A percentile compares a stretch with the other conserved stretches of the same genome.
Conservation (phyloP, 179 eudicot genomes). For the Spergularia azorica region DNA sequence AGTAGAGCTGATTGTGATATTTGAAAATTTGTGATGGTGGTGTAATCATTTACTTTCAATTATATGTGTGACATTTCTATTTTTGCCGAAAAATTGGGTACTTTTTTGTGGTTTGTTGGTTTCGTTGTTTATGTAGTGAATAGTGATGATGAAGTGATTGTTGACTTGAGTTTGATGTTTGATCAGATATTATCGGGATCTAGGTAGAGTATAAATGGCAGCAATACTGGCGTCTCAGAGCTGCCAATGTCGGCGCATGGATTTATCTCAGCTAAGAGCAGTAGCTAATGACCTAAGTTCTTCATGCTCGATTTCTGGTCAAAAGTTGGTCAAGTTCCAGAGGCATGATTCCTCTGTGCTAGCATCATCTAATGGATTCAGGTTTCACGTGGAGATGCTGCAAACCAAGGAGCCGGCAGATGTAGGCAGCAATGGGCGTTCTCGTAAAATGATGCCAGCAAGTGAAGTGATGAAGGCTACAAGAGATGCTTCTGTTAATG, state of each 20-base stretch:
- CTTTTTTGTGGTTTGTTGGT: background rate
- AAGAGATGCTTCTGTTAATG: slow-evolving; percentile 29
- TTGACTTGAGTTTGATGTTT: slow-evolving; percentile 16
- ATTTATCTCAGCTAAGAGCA: slow-evolving; percentile 45
- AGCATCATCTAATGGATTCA: slow-evolving; percentile 21
- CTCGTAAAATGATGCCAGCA: slow-evolving; percentile 66
- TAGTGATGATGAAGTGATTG: background rate
- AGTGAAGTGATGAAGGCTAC: slow-evolving; percentile 57
- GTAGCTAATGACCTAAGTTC: slow-evolving; percentile 44
- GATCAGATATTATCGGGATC: slow-evolving; percentile 22
- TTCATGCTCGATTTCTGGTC: slow-evolving; percentile 53
- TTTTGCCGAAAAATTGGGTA: no score
- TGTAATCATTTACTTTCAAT: no score
- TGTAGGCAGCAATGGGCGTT: slow-evolving; percentile 49
- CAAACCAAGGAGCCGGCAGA: slow-evolving; percentile 56
- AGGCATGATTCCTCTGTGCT: slow-evolving; percentile 23
- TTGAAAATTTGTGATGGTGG: background rate
- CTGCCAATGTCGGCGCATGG: slow-evolving; percentile 56
- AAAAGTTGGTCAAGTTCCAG: slow-evolving; percentile 29
- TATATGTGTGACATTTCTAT: no score
- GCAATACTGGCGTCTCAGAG: slow-evolving; percentile 77
- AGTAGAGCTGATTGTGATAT: background rate
- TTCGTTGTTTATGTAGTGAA: background rate
- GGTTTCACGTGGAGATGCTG: slow-evolving; percentile 48
- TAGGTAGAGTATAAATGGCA: slow-evolving; percentile 45